phyloP scores from a whole-genome alignment of 208 protist species.

The Trichomonas gallinae region DNA sequence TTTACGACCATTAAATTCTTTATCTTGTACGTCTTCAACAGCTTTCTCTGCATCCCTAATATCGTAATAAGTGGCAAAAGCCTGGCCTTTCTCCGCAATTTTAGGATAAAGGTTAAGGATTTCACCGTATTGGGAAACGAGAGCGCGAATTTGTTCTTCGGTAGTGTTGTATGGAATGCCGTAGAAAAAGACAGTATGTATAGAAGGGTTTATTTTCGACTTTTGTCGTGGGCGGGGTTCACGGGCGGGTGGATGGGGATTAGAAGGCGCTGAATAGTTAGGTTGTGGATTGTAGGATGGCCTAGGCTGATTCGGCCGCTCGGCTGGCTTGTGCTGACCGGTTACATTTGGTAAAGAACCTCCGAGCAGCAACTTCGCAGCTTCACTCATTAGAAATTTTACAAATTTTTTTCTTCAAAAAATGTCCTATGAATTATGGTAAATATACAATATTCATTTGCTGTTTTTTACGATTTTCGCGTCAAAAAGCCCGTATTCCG shows the following conservation, averaged over 20 bases:
- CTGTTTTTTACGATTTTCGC: too few species aligned
- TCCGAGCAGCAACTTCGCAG: background rate
- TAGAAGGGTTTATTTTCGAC: background rate
- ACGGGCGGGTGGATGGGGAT: background rate
- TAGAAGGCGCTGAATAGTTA: background rate
- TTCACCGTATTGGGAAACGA: background rate
- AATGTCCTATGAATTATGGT: too few species aligned
- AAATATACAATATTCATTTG: too few species aligned
- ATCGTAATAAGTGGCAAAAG: constrained; percentile 11
- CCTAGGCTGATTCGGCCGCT: background rate
- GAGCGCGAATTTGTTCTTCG: background rate
- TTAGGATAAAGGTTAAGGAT: background rate
- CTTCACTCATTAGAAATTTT: background rate
- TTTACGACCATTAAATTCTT: background rate
- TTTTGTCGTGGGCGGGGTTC: background rate
- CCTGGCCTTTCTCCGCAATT: background rate
- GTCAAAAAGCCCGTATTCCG: too few species aligned
- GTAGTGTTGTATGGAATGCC: background rate
- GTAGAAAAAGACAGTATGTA: constrained; percentile 2
- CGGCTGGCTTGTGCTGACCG: background rate
- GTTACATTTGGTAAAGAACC: background rate
- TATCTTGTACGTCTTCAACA: background rate
- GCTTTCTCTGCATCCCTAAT: background rate
- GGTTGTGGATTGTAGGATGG: background rate
- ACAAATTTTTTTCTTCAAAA: background rate